Percentiles rank a stretch among this genome's conserved stretches.
Conservation (phyloP, 1,284 basidiomycete species). For the Tylopilus sp. region DNA sequence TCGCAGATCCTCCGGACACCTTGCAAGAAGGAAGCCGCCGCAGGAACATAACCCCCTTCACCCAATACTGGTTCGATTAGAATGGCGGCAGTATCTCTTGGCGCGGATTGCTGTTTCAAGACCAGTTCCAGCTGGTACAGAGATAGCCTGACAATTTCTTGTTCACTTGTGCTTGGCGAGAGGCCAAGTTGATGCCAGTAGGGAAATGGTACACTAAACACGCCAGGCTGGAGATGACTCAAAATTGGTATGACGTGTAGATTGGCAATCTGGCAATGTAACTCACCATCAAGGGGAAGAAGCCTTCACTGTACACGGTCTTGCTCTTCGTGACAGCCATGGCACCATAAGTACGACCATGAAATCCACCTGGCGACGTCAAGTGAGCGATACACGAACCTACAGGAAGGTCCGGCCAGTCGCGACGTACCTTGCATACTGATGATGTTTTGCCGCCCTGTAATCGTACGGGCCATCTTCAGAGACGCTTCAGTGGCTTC, state of each 20-base stretch:
- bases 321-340: conserved; percentile 90
- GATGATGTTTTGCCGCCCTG: conserved; percentile 84
- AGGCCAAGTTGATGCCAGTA: conserved; percentile 90
- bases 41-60: conserved; percentile 92
- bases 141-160: conserved; percentile 65
- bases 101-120: conserved; percentile 80
- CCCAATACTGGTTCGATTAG: conserved; percentile 91
- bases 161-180: conserved; percentile 56
- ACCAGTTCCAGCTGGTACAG: conserved; percentile 83
- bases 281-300: conserved; percentile 77
- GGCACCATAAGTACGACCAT: conserved; percentile 84
- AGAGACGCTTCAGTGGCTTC: conserved; percentile 85
- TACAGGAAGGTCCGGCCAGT: background rate
- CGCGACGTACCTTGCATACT: conserved; percentile 69
- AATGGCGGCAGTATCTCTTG: conserved; percentile 87
- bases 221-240: conserved; percentile 61
- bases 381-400: conserved; percentile 4
- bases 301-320: conserved; percentile 82
- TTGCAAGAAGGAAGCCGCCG: conserved; percentile 75
- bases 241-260: background rate
- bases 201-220: conserved; percentile 81
- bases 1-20: conserved; percentile 85
- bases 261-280: background rate
- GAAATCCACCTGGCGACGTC: conserved; percentile 62
- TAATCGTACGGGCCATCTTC: conserved; percentile 76